A percentile compares a stretch with the other conserved stretches of the same genome.
Evolutionary conservation across 2,329 filamentous ascomycete species (phyloP).

Genomic region (Teratosphaeriaceae sp.): DNA sequence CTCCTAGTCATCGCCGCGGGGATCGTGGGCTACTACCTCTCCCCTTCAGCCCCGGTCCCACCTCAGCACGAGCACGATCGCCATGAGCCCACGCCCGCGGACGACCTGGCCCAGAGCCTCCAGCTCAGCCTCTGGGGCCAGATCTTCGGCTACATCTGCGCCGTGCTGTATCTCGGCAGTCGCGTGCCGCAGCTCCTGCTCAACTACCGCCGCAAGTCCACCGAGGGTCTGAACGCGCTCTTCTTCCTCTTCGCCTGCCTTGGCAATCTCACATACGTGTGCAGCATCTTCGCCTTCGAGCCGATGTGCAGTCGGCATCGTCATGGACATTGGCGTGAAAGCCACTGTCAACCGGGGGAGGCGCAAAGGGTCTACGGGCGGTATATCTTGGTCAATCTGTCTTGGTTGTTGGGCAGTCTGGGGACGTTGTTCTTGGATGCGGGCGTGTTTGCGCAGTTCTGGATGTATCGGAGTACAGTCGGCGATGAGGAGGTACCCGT

Average conservation of each 20-base stretch:
- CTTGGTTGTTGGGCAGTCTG: conserved; percentile 83
- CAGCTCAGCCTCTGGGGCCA: conserved; percentile 74
- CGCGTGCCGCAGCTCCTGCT: conserved; percentile 85
- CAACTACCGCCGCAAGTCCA: conserved; percentile 87
- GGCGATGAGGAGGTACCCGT: conserved; percentile 27
- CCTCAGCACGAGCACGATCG: conserved; percentile 9
- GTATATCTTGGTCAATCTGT: conserved; percentile 85
- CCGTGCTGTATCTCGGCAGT: conserved; percentile 79
- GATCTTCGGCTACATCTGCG: conserved; percentile 89
- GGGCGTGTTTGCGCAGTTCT: conserved; percentile 86
- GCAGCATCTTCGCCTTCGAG: conserved; percentile 86
- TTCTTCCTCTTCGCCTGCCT: conserved; percentile 97
- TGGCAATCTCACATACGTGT: conserved; percentile 87
- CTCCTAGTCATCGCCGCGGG: conserved; percentile 79
- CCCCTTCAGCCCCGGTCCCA: conserved; percentile 34
- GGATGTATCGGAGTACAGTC: conserved; percentile 61
- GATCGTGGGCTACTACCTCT: conserved; percentile 78
- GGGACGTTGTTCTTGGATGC: conserved; percentile 82
- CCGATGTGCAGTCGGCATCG: conserved; percentile 52
- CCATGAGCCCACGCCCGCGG: conserved; percentile 18
- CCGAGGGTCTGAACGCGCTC: conserved; percentile 84
- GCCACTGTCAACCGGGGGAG: conserved; percentile 59
- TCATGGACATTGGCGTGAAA: conserved; percentile 29
- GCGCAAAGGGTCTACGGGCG: conserved; percentile 60
- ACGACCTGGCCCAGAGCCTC: conserved; percentile 45